Evolutionary conservation across 345 rosid species (phyloP).

Genomic region (Hirschfeldia incana): DNA sequence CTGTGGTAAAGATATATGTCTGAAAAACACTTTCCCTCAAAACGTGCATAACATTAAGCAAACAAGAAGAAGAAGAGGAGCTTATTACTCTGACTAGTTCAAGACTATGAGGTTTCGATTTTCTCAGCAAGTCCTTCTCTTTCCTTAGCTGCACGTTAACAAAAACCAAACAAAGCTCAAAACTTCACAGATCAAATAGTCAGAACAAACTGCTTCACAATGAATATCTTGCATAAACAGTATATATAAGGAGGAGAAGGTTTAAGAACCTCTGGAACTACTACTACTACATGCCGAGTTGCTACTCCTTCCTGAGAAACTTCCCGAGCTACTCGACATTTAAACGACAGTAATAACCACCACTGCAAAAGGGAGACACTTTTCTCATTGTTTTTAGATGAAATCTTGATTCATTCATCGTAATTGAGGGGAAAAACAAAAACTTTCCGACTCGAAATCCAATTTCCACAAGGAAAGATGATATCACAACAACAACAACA

Average conservation of each 20-base stretch:
- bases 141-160: slow-evolving; percentile 63
- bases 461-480: no score
- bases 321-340: slow-evolving; percentile 47
- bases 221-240: no score
- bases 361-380: slow-evolving; percentile 22
- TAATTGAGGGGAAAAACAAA: no score
- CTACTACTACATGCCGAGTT: slow-evolving; percentile 40
- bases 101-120: slow-evolving; percentile 67
- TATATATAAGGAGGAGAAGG: neutral
- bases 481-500: no score
- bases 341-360: neutral
- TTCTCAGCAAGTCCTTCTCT: slow-evolving; percentile 68
- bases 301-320: slow-evolving; percentile 50
- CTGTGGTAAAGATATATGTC: slow-evolving; percentile 43
- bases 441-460: no score
- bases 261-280: slow-evolving; percentile 45
- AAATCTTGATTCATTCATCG: no score
- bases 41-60: slow-evolving; percentile 33
- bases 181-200: neutral
- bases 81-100: slow-evolving; percentile 65
- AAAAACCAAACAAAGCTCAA: neutral
- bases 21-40: slow-evolving; percentile 19
- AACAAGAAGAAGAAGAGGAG: slow-evolving; percentile 12
- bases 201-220: neutral
- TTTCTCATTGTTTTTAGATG: neutral